A percentile compares a stretch with the other conserved stretches of the same genome.
Conservation (phyloP, 192 early-diverging fungal genomes). For the Dissophora globulifera region DNA sequence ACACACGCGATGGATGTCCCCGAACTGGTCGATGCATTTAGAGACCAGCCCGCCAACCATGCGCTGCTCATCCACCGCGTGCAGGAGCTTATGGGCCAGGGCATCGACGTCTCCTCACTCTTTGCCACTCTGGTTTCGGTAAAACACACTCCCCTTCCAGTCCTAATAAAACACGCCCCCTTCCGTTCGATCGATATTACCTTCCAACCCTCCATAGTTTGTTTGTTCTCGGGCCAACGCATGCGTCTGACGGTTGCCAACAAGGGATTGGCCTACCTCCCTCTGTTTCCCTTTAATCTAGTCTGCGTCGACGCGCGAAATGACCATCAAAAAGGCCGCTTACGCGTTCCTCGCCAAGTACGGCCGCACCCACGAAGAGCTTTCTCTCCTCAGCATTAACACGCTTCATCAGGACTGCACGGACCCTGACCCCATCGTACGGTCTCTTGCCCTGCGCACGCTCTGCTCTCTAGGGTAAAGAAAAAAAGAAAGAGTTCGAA, state of each 20-base stretch:
- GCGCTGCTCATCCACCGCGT: slow-evolving; percentile 40
- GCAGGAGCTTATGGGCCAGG: slow-evolving; percentile 51
- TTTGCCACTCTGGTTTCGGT: slow-evolving; percentile 55
- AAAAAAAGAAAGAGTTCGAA: neutral
- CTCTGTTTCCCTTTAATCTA: too few species aligned
- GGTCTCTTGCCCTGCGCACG: slow-evolving; percentile 52
- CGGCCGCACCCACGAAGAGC: slow-evolving; percentile 43
- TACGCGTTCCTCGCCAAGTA: slow-evolving; percentile 48
- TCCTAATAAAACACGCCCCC: too few species aligned
- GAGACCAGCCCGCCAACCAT: slow-evolving; percentile 28
- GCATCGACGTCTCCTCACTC: slow-evolving; percentile 53
- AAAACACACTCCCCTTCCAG: too few species aligned
- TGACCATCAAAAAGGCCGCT: slow-evolving; percentile 43
- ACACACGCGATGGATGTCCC: slow-evolving; percentile 26
- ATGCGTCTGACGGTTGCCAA: too few species aligned
- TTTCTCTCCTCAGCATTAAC: slow-evolving; percentile 52
- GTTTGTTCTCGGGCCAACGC: too few species aligned
- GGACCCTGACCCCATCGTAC: slow-evolving; percentile 46
- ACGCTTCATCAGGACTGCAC: slow-evolving; percentile 53
- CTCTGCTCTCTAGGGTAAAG: slow-evolving; percentile 52
- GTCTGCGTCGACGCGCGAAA: slow-evolving; percentile 53
- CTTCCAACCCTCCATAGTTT: too few species aligned
- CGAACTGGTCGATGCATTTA: slow-evolving; percentile 50
- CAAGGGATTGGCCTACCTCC: too few species aligned
- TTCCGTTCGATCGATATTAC: too few species aligned